phyloP scores from a whole-genome alignment of 805 yeast species.

The Babjeviella inositovora region DNA sequence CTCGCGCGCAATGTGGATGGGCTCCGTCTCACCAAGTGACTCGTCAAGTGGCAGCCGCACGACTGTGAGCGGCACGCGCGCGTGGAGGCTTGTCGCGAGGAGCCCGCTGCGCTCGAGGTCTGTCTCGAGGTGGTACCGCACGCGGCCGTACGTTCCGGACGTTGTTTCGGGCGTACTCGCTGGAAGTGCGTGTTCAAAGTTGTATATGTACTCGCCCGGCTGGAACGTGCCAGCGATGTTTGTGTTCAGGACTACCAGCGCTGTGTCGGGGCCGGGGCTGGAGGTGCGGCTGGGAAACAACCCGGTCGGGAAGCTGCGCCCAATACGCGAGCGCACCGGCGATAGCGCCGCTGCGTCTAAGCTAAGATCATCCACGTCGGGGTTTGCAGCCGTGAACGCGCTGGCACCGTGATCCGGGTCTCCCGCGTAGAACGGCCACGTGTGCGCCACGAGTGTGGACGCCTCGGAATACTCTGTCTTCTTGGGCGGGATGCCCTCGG shows the following conservation, averaged over 20 bases:
- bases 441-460: conserved; percentile 54
- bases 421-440: conserved; percentile 71
- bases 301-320: conserved; percentile 4
- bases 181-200: conserved; percentile 80
- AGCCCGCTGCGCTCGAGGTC: conserved; percentile 66
- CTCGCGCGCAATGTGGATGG: conserved; percentile 75
- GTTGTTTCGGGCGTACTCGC: conserved; percentile 73
- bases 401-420: conserved; percentile 29
- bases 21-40: conserved; percentile 81
- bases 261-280: conserved; percentile 15
- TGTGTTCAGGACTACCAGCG: conserved; percentile 5
- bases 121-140: conserved; percentile 55
- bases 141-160: conserved; percentile 68
- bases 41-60: conserved; percentile 67
- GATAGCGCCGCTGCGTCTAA: no score
- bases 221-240: no score
- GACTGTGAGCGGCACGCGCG: conserved; percentile 44
- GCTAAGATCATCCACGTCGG: conserved; percentile 6
- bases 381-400: conserved; percentile 13
- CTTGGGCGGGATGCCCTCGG: conserved; percentile 94
- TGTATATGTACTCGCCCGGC: conserved; percentile 87
- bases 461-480: conserved; percentile 49
- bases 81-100: conserved; percentile 62
- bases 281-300: conserved; percentile 6
- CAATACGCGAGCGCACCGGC: no score